Percentiles rank a stretch among this genome's conserved stretches.
Evolutionary conservation across 257 asterid species (phyloP).

Genomic region (Ballota nigra): DNA sequence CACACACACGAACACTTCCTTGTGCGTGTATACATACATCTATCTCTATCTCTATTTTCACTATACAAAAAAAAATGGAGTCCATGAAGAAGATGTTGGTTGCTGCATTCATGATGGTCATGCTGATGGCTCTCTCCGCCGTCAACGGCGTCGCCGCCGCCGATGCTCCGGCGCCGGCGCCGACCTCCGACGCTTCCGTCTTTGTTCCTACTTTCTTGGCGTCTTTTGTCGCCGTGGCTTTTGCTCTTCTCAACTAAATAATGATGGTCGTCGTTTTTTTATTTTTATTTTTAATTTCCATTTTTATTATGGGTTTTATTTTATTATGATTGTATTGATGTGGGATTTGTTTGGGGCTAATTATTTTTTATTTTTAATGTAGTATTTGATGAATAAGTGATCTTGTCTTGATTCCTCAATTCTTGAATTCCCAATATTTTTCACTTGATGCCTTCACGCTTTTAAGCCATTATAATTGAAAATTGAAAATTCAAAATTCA

Average conservation of each 20-base stretch:
- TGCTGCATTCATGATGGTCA: conserved; percentile 35
- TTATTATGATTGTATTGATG: background rate
- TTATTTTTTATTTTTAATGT: background rate
- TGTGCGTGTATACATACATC: background rate
- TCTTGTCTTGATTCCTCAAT: background rate
- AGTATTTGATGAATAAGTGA: conserved; percentile 12
- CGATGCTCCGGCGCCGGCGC: conserved; percentile 55
- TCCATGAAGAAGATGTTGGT: conserved; percentile 43
- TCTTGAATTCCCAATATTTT: background rate
- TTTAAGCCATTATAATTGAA: no score
- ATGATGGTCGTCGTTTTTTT: background rate
- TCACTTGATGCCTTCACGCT: no score
- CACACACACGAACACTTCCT: background rate
- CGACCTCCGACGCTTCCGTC: conserved; percentile 45
- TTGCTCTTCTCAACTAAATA: conserved; percentile 41
- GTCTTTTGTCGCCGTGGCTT: conserved; percentile 42
- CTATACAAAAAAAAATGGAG: conserved; percentile 33
- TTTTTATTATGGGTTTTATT: background rate
- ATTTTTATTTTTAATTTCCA: background rate
- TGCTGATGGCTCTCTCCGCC: conserved; percentile 43
- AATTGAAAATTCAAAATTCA: background rate
- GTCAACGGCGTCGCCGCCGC: conserved; percentile 46
- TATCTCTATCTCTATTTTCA: background rate
- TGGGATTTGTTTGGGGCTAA: background rate
- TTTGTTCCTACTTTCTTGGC: conserved; percentile 48